Evolutionary conservation across 805 yeast species (phyloP), one percentile per base, ranked within the genome.

Genomic region (Wickerhamomyces xylosicus): DNA sequence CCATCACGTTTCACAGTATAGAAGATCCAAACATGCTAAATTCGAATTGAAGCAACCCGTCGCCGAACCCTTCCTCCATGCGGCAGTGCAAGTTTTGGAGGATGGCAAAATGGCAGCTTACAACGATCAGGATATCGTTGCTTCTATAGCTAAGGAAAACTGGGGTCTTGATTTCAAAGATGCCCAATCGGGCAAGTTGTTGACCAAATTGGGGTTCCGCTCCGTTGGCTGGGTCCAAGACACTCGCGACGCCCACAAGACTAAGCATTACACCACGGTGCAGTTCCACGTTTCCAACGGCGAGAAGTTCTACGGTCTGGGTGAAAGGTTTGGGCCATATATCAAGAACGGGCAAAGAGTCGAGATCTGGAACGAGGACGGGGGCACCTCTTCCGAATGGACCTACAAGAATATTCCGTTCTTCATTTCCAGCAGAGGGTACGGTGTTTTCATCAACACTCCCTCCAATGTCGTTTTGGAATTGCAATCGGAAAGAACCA

Each of bases 241-340:
- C 34, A 20, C 45, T 4, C 43, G 52, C 32, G 49, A 46, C 3
- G 33, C 13, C 28, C 9, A 15, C 4, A 35, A 28, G 17, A 40
- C 42, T n/a, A 31, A 37, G 3, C 38, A 44, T 4, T 48, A 44
- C 27, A 48, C 44, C 16, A 44, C 48, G 4, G 31, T 45, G 39
- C 52, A 48, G 37, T 22, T 48, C 13, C 52, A 48, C 27, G 44
- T 45, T 17, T 41, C 47, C 31, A 48, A 48, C 35, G 52, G 52
- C 35, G 52, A 48, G 35, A 48, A 47, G 39, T 43, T 48, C 41
- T 48, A 34, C 31, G 52, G 52, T 28, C 43, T 48, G 10, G 52
- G 52, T 43, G 52, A 48, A 37, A 41, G 52, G 39, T 48, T 48
- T 18, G 52, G 52, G n/a, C 48, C 52, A 4, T 47, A 33, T 33